These are phyloP conservation scores for Aspergillus homomorphus DNA, from an alignment of 495 filamentous ascomycete genomes.

Conservation along the genomic window DNA sequence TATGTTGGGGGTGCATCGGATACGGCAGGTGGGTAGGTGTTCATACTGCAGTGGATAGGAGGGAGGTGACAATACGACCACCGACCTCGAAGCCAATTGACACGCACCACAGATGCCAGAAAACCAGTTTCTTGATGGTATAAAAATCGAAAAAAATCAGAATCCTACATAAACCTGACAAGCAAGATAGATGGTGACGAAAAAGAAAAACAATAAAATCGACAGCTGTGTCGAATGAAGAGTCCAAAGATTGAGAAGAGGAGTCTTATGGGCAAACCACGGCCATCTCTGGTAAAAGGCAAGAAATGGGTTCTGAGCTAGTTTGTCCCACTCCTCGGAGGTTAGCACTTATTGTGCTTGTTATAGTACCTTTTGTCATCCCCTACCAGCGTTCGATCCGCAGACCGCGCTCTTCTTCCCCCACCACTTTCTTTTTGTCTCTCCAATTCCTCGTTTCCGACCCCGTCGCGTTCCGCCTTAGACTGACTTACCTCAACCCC, in stretches of 20 bases:
- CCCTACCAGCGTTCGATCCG: constrained; percentile 27
- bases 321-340: constrained; percentile 48
- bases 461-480: constrained; percentile 8
- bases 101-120: neutral
- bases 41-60: too few relatives aligned
- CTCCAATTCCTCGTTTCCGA: constrained; percentile 4
- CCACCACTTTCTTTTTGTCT: constrained; percentile 13
- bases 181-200: neutral
- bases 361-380: constrained; percentile 6
- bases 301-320: constrained; percentile 63
- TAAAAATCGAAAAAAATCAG: constrained; percentile 1
- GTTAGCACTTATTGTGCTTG: neutral
- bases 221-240: constrained; percentile 37
- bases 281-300: constrained; percentile 70
- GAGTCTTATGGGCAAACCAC: constrained; percentile 58
- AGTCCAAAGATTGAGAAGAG: constrained; percentile 62
- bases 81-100: neutral
- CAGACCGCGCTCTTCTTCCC: constrained; percentile 3
- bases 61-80: neutral
- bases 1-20: too few relatives aligned
- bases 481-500: constrained; percentile 11
- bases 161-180: neutral
- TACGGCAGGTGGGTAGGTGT: too few relatives aligned
- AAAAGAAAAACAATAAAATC: constrained; percentile 34
- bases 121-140: neutral